Percentiles rank a stretch among this genome's conserved stretches.
phyloP scores from a whole-genome alignment of 2,329 filamentous ascomycete species.

The Trichothecium sympodiale region DNA sequence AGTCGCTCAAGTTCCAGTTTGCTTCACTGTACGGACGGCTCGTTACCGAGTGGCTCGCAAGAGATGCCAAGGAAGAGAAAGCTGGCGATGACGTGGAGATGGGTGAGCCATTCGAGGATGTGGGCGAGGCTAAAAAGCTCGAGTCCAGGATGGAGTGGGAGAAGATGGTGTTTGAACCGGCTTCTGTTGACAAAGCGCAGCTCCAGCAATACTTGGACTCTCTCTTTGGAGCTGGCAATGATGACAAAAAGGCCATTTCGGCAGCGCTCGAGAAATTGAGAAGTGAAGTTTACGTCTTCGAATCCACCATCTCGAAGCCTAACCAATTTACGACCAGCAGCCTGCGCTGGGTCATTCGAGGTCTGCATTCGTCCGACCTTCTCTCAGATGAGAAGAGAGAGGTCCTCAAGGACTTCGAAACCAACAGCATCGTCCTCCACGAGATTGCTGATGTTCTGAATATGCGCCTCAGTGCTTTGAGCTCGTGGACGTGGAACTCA shows the following conservation, averaged over 20 bases:
- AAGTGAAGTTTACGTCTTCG: slow-evolving; percentile 17
- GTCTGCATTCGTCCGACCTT: slow-evolving; percentile 31
- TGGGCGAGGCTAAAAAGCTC: slow-evolving; percentile 28
- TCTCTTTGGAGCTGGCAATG: slow-evolving; percentile 24
- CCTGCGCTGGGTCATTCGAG: slow-evolving; percentile 27
- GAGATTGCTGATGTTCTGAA: slow-evolving; percentile 43
- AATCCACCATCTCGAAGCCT: slow-evolving; percentile 14
- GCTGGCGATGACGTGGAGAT: slow-evolving; percentile 14
- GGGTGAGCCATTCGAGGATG: slow-evolving; percentile 26
- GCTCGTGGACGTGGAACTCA: slow-evolving; percentile 33
- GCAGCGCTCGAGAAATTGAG: slow-evolving; percentile 16
- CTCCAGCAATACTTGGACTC: slow-evolving; percentile 27
- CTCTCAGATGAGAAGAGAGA: slow-evolving; percentile 29
- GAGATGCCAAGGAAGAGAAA: slow-evolving; percentile 10
- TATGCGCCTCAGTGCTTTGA: slow-evolving; percentile 33
- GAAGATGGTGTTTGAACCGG: slow-evolving; percentile 27
- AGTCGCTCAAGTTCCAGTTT: slow-evolving; percentile 30
- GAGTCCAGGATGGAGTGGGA: slow-evolving; percentile 30
- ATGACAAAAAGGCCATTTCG: slow-evolving; percentile 12
- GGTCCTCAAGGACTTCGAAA: slow-evolving; percentile 30
- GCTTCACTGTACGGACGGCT: slow-evolving; percentile 33
- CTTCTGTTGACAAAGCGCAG: slow-evolving; percentile 21
- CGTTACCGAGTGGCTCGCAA: slow-evolving; percentile 34
- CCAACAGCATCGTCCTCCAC: slow-evolving; percentile 27
- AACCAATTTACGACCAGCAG: slow-evolving; percentile 22